These are phyloP conservation scores for Kluyveromyces siamensis DNA, from an alignment of 805 yeast genomes.

Conservation along the genomic window DNA sequence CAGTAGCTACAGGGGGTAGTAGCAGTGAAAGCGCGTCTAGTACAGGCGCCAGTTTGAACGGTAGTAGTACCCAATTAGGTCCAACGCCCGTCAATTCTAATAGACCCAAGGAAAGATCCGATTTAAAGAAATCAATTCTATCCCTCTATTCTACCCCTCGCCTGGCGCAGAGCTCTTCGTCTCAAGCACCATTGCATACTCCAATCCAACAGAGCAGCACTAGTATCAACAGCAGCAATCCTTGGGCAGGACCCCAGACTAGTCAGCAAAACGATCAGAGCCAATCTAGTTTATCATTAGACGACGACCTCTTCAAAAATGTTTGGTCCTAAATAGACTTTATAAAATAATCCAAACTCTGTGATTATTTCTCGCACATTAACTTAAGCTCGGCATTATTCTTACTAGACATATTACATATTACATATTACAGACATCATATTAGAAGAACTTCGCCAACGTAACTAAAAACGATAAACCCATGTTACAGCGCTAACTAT, in stretches of 20 bases:
- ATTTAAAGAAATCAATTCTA: slow-evolving; percentile 82
- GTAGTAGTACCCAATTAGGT: slow-evolving; percentile 7
- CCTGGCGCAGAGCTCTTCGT: slow-evolving; percentile 2
- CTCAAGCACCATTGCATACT: slow-evolving; percentile 7
- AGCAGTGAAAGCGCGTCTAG: slow-evolving; percentile 7
- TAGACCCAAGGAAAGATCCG: slow-evolving; percentile 46
- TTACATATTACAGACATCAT: not conserved
- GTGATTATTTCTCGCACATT: not conserved
- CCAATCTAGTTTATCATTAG: slow-evolving; percentile 27
- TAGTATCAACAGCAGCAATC: slow-evolving; percentile 6
- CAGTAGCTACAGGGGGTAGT: slow-evolving; percentile 3
- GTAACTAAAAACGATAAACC: too few relatives aligned
- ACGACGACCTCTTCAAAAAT: slow-evolving; percentile 58
- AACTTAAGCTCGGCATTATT: not conserved
- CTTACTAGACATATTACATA: not conserved
- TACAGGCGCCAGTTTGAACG: slow-evolving; percentile 7
- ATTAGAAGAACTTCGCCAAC: too few relatives aligned
- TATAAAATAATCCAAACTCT: not conserved
- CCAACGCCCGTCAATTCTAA: slow-evolving; percentile 5
- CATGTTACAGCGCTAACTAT: too few relatives aligned
- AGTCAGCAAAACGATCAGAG: slow-evolving; percentile 5
- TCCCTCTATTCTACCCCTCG: slow-evolving; percentile 69
- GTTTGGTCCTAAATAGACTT: slow-evolving; percentile 46
- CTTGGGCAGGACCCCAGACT: slow-evolving; percentile 3
- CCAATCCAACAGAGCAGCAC: slow-evolving; percentile 3